Percentiles rank a stretch among this genome's conserved stretches.
Conservation (phyloP, 305 asterid species). For the Fraxinus dipetala region DNA sequence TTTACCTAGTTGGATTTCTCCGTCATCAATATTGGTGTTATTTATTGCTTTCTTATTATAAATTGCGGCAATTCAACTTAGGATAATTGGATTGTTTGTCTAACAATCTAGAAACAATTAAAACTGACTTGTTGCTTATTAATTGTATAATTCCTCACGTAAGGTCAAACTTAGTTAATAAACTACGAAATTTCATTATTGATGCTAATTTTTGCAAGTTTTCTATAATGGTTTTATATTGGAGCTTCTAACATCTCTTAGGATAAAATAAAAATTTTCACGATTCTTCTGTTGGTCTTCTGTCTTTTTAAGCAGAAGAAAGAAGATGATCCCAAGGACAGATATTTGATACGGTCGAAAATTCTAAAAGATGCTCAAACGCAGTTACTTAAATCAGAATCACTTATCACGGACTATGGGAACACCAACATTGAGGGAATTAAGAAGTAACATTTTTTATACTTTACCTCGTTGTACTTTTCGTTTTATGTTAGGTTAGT, state of each 20-base stretch:
- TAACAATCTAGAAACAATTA: no score
- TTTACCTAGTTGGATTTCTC: no score
- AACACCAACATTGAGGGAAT: constrained; percentile 48
- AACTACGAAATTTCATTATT: background rate
- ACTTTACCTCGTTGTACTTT: background rate
- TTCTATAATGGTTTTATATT: background rate
- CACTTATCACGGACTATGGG: constrained; percentile 45
- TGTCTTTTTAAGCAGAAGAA: constrained; percentile 31
- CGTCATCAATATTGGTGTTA: no score
- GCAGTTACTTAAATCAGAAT: constrained; percentile 35
- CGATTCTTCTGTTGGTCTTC: constrained; percentile 22
- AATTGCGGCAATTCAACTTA: no score
- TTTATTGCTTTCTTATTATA: no score
- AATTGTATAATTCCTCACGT: no score
- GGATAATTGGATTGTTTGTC: no score
- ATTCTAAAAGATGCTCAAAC: constrained; percentile 40
- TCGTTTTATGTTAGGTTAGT: background rate
- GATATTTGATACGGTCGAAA: constrained; percentile 42
- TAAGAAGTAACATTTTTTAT: constrained; percentile 26
- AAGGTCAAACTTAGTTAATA: no score
- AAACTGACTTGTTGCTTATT: no score
- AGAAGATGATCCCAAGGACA: constrained; percentile 25
- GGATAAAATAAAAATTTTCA: background rate
- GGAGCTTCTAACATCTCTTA: background rate
- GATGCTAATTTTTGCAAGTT: background rate